Evolutionary conservation across 2,329 filamentous ascomycete genomes (phyloP).

Genomic region (Ceratocystis papillata): DNA sequence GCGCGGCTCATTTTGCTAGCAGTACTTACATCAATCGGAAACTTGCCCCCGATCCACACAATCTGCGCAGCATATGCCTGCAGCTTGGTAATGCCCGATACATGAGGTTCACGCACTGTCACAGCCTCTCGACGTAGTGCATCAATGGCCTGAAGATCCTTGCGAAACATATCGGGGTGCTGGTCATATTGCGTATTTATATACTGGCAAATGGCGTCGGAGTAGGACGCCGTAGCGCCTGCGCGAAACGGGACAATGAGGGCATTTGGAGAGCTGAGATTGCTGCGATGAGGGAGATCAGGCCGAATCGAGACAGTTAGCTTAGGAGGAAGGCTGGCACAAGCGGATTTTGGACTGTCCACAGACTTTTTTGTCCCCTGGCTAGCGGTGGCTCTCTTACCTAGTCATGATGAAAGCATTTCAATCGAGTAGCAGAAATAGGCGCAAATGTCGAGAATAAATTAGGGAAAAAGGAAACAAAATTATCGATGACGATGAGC

Average conservation of each 20-base stretch:
- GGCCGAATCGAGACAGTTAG: neutral
- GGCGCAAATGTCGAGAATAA: neutral
- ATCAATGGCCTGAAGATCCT: conserved; percentile 78
- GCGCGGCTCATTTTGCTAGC: neutral
- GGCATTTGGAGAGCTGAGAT: conserved; percentile 39
- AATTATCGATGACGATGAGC: conserved; percentile 5
- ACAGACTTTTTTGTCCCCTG: neutral
- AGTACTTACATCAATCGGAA: conserved; percentile 70
- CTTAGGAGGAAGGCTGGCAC: neutral
- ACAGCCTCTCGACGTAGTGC: conserved; percentile 73
- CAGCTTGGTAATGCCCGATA: conserved; percentile 77
- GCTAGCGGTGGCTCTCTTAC: neutral
- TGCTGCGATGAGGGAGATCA: neutral
- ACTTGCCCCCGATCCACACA: conserved; percentile 87
- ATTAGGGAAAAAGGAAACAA: neutral
- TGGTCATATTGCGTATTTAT: conserved; percentile 98
- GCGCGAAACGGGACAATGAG: conserved; percentile 80
- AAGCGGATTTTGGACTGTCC: neutral
- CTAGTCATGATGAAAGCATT: conserved; percentile 1
- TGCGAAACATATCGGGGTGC: conserved; percentile 89
- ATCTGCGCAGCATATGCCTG: conserved; percentile 85
- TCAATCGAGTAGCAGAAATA: neutral
- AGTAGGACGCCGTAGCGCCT: conserved; percentile 67
- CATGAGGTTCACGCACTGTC: conserved; percentile 76
- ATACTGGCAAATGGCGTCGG: conserved; percentile 79